Evolutionary conservation across 2,329 filamentous ascomycete genomes (phyloP).

Genomic region (Myriosclerotinia scirpicola): DNA sequence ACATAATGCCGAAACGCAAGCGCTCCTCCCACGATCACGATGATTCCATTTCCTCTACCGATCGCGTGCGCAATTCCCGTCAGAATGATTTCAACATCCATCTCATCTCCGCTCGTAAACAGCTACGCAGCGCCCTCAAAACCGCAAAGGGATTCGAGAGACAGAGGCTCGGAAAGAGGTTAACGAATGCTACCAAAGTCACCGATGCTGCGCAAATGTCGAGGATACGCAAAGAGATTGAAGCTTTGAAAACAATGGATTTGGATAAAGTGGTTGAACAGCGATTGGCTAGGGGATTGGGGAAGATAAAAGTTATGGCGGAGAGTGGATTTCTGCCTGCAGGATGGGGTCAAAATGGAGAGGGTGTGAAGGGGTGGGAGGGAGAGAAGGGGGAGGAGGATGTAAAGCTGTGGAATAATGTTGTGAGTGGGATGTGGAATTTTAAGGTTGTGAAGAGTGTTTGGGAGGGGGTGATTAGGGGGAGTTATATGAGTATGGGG

Average conservation of each 20-base stretch:
- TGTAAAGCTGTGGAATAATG: slow-evolving; percentile 45
- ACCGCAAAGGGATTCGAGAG: slow-evolving; percentile 73
- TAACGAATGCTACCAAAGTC: slow-evolving; percentile 53
- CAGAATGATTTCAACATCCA: slow-evolving; percentile 46
- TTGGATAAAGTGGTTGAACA: slow-evolving; percentile 47
- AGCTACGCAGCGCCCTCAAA: slow-evolving; percentile 68
- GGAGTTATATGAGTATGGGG: slow-evolving; percentile 37
- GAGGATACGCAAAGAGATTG: slow-evolving; percentile 62
- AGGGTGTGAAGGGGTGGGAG: slow-evolving; percentile 40
- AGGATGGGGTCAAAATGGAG: slow-evolving; percentile 22
- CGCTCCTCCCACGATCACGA: slow-evolving; percentile 39
- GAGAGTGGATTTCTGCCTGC: slow-evolving; percentile 47
- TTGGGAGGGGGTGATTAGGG: slow-evolving; percentile 43
- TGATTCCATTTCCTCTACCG: slow-evolving; percentile 12
- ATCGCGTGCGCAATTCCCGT: slow-evolving; percentile 42
- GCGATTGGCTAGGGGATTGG: slow-evolving; percentile 51
- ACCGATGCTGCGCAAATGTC: slow-evolving; percentile 51
- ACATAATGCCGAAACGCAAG: slow-evolving; percentile 59
- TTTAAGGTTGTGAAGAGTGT: slow-evolving; percentile 52
- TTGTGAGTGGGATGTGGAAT: slow-evolving; percentile 55
- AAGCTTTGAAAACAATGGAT: slow-evolving; percentile 52
- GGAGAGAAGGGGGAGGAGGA: slow-evolving; percentile 35
- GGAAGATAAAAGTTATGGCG: slow-evolving; percentile 51
- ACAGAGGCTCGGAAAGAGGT: slow-evolving; percentile 65
- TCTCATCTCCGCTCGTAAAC: slow-evolving; percentile 56